Evolutionary conservation across 2,329 filamentous ascomycete genomes (phyloP), one percentile per base, ranked within the genome.

Genomic region (Catunica adiposa): DNA sequence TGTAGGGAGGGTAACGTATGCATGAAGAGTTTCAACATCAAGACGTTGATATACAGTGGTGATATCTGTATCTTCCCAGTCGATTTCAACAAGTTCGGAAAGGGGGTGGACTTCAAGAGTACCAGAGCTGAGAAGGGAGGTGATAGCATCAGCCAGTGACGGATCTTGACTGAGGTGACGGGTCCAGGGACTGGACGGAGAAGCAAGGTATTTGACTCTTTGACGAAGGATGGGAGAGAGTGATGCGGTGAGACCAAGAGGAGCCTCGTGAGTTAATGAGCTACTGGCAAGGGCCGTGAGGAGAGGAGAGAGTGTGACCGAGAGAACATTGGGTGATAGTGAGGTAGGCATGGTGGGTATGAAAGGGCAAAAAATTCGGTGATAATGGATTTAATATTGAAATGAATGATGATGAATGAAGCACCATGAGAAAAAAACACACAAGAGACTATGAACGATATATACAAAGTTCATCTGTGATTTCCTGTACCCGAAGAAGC

Each of bases 81-180:
- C 81, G 20, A 89, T 68, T 68, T 90, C 86, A 55, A 90, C 78
- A 66, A 89, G 85, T 55, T 85, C 86, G 1, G 84, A 88, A 3
- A 84, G 79, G 2, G 86, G 86, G 63, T 92, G 86, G n/a, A 84
- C 84, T 66, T 89, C 84, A 31, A 90, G 71, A 48, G 75, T 70
- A 54, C 84, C 78, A 56, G 76, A 74, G 61, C 77, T 70, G 2
- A 73, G 71, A 60, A 75, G 74, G 60, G 74, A 67, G 6, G 72
- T 63, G 62, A 85, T 78, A 71, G 86, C 89, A 64, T 79, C 83
- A 23, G 90, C 73, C 31, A 89, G 72, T 0, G 79, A 74, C 15
- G 90, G 75, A 85, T 86, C 90, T 54, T 83, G 79, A 37, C 79
- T n/a, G 68, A 69, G 63, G 71, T 75, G 51, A 74, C 68, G 51